Evolutionary conservation across 495 filamentous ascomycete species (phyloP), one percentile per base, ranked within the genome.

Genomic region (Apodospora peruviana): DNA sequence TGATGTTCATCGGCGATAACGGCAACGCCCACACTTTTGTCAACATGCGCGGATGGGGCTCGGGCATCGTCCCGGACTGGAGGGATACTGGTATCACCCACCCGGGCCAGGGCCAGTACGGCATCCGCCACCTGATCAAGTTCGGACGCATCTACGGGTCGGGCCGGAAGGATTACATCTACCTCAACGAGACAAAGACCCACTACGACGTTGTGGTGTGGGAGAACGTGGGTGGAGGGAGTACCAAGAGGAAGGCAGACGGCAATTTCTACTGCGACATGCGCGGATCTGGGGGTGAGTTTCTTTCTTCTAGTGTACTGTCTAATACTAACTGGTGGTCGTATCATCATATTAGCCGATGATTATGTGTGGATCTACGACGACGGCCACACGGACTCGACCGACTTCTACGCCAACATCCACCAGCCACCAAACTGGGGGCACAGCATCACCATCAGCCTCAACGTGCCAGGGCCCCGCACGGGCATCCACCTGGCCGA

Each of bases 111-210:
- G 7, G 5, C 18, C 14, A 22, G 14, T 10, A 8, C 5, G 39
- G 39, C 17, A 41, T 35, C 9, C 44, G 35, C 11, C 29, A 44
- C 23, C 37, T 43, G 1, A 54, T 62, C 36, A 45, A 38, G 16
- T 55, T 62, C 50, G 60, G 50, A 11, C 57, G 59, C 46, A 50
- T 61, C 2, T 55, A 60, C 36, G 60, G 60, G n/a, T 55, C 60
- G 27, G 60, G 60, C 18, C 37, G 44, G 9, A 43, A 45, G 16
- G 60, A 63, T 43, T 63, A 60, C 54, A 36, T 50, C 39, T 43
- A 43, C 27, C 16, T 50, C 24, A 36, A 43, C 10, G 47, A 43
- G 16, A 18, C 2, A 11, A 20, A 20, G 39, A n/a, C n/a, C n/a
- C n/a, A n/a, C n/a, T n/a, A n/a, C n/a, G n/a, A n/a, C n/a, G n/a